Conservation (phyloP, 495 filamentous ascomycete genomes). For the Neurospora sp. region DNA sequence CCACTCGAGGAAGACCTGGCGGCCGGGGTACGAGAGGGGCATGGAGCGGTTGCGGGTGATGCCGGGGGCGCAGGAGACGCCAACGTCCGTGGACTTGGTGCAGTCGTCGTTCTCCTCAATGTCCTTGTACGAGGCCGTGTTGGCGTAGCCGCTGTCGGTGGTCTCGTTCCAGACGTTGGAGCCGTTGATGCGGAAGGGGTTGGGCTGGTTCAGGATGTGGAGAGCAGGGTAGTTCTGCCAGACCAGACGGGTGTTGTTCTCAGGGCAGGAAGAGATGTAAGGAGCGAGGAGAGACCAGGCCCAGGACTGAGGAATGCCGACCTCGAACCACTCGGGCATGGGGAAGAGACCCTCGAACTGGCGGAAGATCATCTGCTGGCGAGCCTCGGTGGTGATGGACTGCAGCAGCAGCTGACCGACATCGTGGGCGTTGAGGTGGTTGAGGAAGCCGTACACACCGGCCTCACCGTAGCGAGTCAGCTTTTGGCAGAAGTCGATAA, state of each 20-base stretch:
- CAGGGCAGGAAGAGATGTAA: conserved; percentile 71
- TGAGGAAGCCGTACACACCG: conserved; percentile 76
- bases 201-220: conserved; percentile 67
- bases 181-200: conserved; percentile 51
- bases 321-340: conserved; percentile 79
- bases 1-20: conserved; percentile 61
- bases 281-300: conserved; percentile 79
- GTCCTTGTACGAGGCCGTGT: conserved; percentile 25
- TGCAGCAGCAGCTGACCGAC: conserved; percentile 63
- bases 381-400: conserved; percentile 73
- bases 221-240: conserved; percentile 88
- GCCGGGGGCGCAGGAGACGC: conserved; percentile 49
- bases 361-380: conserved; percentile 83
- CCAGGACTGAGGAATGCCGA: conserved; percentile 77
- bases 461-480: conserved; percentile 74
- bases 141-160: conserved; percentile 34
- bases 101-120: conserved; percentile 38
- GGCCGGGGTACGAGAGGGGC: conserved; percentile 68
- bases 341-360: conserved; percentile 78
- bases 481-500: conserved; percentile 79
- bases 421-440: conserved; percentile 69
- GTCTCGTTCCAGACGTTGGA: conserved; percentile 46
- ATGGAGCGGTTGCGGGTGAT: conserved; percentile 56
- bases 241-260: conserved; percentile 60
- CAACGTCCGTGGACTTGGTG: conserved; percentile 38